Base-by-base conservation (phyloP, 768 basidiomycete species). In the Tylopilus rubrobrunneus region DNA sequence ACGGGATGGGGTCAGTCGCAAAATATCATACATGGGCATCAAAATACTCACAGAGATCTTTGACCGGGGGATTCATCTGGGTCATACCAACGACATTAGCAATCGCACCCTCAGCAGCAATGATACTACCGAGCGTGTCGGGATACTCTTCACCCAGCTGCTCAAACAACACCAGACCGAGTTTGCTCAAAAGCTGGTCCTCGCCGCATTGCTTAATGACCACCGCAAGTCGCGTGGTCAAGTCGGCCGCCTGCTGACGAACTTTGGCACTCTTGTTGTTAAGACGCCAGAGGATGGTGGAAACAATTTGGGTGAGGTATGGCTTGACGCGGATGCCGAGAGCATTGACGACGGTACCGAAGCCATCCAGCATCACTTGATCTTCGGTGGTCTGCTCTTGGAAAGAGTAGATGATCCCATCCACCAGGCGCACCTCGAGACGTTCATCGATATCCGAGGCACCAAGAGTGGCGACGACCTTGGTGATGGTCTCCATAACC, bases 41-140 rank as follows among this genome's bases (percentile, higher is more conserved):
- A 9, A 40, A 55, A 49, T 11, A 86, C 95, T 83, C 71, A 97
- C 95, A 69, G 53, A 99, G 85, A 80, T 99, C 97, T 72, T 99
- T 99, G 27, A 99, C 95, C 0, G 97, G 97, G 14, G 97, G 97
- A 69, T 97, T 98, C 97, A 99, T 99, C 71, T 98, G 93, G 10
- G 97, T 97, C 97, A 98, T 99, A 73, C 97, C 97, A 58, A 99
- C 97, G 47, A 98, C 97, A 63, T 98, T 98, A 60, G 97, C 97
- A 64, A 99, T 98, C 45, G 97, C 97, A 58, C 93, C 96, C 65
- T 94, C 92, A 42, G 97, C 97, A 45, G 96, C 95, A 71, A 98
- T 99, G 72, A 99, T 96, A 76, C 96, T 98, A 68, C 97, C 97
- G 33, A 99, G 82, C 1, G 97, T 98, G 71, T 99, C 97, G 15